A percentile compares a stretch with the other conserved stretches of the same genome.
Evolutionary conservation across 805 yeast genomes (phyloP).

Genomic region (Saccharomyces kudriavzevii): DNA sequence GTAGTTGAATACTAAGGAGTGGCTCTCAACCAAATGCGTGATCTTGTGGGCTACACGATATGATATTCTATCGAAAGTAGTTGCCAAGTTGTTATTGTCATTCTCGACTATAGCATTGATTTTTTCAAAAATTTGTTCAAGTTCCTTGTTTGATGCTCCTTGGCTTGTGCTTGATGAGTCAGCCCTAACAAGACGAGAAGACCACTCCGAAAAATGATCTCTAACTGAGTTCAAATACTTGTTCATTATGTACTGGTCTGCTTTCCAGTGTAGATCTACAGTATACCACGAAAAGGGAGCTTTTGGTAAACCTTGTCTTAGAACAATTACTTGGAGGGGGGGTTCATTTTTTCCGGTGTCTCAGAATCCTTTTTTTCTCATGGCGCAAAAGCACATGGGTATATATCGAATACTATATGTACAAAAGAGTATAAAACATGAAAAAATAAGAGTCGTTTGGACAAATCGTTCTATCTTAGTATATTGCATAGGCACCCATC

Average conservation of each 20-base stretch:
- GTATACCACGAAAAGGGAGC: background rate
- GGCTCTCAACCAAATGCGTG: constrained; percentile 3
- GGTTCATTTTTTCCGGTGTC: background rate
- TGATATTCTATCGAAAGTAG: constrained; percentile 2
- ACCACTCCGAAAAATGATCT: constrained; percentile 1
- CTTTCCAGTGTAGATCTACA: background rate
- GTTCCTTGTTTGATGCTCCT: constrained; percentile 1
- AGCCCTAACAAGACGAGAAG: constrained; percentile 1
- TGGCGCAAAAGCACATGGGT: background rate
- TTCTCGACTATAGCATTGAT: constrained; percentile 2
- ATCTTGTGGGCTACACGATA: constrained; percentile 4
- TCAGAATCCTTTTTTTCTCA: background rate
- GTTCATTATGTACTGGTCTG: background rate
- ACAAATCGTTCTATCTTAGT: background rate
- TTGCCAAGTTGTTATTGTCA: constrained; percentile 2
- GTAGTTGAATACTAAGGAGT: constrained; percentile 3
- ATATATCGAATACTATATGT: background rate
- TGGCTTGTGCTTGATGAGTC: background rate
- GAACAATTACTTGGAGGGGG: background rate
- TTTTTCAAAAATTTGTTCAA: constrained; percentile 7
- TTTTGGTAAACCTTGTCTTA: background rate
- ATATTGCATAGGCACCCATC: background rate
- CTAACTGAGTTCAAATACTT: background rate
- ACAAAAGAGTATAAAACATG: background rate
- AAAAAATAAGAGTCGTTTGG: background rate